phyloP scores from a whole-genome alignment of 305 asterid species.

The Solanum hybrid region DNA sequence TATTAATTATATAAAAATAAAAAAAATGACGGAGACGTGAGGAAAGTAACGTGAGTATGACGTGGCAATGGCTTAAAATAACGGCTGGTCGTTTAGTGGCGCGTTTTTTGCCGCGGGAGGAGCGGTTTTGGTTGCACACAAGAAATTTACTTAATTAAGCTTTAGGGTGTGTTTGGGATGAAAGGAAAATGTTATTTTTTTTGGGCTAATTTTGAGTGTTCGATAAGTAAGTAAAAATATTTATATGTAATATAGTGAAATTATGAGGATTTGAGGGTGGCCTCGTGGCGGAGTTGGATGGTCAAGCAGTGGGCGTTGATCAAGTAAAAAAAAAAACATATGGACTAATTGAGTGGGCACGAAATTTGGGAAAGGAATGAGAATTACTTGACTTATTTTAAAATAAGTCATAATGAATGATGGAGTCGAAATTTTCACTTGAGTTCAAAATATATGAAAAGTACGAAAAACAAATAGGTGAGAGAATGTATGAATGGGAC shows the following conservation, averaged over 20 bases:
- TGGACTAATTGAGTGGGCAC: too few species aligned
- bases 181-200: background rate
- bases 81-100: slow-evolving; percentile 38
- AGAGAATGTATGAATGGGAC: background rate
- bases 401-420: too few species aligned
- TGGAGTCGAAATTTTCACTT: accelerated
- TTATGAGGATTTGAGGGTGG: background rate
- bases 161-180: background rate
- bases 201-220: background rate
- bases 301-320: background rate
- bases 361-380: too few species aligned
- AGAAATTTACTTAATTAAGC: background rate
- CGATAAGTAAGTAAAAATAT: background rate
- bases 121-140: background rate
- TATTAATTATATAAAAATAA: background rate
- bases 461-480: background rate
- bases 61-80: slow-evolving; percentile 29
- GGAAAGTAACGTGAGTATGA: slow-evolving; percentile 37
- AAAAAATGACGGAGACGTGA: slow-evolving; percentile 19
- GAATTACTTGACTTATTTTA: too few species aligned
- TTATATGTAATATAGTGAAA: background rate
- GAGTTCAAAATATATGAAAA: too few species aligned
- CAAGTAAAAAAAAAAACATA: too few species aligned
- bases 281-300: background rate
- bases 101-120: slow-evolving; percentile 22